Conservation (phyloP, 805 yeast genomes). For the Saturnispora hagleri region DNA sequence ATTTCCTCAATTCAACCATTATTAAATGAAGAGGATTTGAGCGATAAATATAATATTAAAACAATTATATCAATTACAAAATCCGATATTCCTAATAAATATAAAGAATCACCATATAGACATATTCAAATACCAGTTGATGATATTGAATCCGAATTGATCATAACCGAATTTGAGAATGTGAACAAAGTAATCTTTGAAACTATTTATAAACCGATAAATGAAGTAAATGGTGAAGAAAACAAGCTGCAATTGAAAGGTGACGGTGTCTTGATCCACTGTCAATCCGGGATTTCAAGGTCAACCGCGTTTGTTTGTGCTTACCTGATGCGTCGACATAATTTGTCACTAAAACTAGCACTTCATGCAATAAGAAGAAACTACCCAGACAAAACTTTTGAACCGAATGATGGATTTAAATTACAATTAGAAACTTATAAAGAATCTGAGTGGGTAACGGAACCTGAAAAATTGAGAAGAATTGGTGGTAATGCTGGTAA, state of each 20-base stretch:
- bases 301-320: slow-evolving; percentile 39
- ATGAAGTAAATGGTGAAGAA: slow-evolving; percentile 7
- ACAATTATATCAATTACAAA: slow-evolving; percentile 65
- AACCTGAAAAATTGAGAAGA: slow-evolving; percentile 19
- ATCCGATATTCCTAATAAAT: slow-evolving; percentile 49
- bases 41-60: slow-evolving; percentile 45
- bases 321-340: slow-evolving; percentile 43
- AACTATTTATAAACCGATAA: slow-evolving; percentile 40
- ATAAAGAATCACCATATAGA: slow-evolving; percentile 34
- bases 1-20: slow-evolving; percentile 68
- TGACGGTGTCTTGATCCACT: slow-evolving; percentile 34
- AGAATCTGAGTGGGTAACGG: slow-evolving; percentile 32
- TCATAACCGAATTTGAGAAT: slow-evolving; percentile 52
- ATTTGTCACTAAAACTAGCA: slow-evolving; percentile 51
- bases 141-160: slow-evolving; percentile 61
- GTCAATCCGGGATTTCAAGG: slow-evolving; percentile 45
- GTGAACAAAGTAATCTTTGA: slow-evolving; percentile 58
- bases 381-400: slow-evolving; percentile 36
- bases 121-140: slow-evolving; percentile 58
- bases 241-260: slow-evolving; percentile 16
- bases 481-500: slow-evolving; percentile 10
- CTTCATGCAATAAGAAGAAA: slow-evolving; percentile 66
- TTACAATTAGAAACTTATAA: slow-evolving; percentile 63
- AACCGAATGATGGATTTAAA: slow-evolving; percentile 68
- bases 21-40: slow-evolving; percentile 41